Conservation (phyloP, 805 yeast species). For the Wilhelminamyces savonicus region DNA sequence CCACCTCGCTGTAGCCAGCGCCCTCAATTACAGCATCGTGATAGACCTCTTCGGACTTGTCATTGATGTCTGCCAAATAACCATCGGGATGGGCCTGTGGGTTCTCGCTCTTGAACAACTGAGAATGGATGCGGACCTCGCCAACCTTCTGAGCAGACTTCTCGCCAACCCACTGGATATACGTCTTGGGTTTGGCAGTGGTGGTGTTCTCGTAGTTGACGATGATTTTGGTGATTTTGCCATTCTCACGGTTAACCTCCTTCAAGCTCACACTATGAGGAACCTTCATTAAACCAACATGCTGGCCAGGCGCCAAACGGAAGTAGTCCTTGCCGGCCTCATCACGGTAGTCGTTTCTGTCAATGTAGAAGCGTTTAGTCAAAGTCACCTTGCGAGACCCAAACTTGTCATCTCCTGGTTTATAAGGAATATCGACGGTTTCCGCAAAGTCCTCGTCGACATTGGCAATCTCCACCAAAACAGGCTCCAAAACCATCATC, state of each 20-base stretch:
- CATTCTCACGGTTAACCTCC: conserved; percentile 57
- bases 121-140: conserved; percentile 85
- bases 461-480: conserved; percentile 77
- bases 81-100: conserved; percentile 89
- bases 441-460: conserved; percentile 70
- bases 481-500: conserved; percentile 87
- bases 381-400: conserved; percentile 68
- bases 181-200: conserved; percentile 80
- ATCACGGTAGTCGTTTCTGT: conserved; percentile 74
- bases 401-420: conserved; percentile 73
- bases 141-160: conserved; percentile 49
- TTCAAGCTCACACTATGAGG: conserved; percentile 76
- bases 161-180: conserved; percentile 92
- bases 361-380: conserved; percentile 75
- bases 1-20: conserved; percentile 61
- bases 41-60: conserved; percentile 65
- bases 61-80: conserved; percentile 75
- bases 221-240: conserved; percentile 62
- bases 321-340: conserved; percentile 67
- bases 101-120: conserved; percentile 83
- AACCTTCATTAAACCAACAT: conserved; percentile 91
- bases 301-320: conserved; percentile 89
- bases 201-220: conserved; percentile 71
- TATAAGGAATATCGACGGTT: conserved; percentile 73
- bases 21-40: conserved; percentile 67